Evolutionary conservation across 2,329 filamentous ascomycete species (phyloP).

Genomic region (Claviceps purpurea): DNA sequence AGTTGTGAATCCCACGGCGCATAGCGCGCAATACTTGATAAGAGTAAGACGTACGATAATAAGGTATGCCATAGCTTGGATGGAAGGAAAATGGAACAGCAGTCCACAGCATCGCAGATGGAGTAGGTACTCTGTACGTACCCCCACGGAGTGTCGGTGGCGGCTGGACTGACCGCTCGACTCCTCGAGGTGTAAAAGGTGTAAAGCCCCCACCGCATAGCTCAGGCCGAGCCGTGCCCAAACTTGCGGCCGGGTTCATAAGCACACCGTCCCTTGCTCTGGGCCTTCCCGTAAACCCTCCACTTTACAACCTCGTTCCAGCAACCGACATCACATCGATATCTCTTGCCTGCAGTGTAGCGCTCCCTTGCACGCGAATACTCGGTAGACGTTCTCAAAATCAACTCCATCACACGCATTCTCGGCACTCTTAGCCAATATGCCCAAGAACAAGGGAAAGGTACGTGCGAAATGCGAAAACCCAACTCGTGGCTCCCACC

Average conservation of each 20-base stretch:
- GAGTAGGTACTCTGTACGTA: no score
- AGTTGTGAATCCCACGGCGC: no score
- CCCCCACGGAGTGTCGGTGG: no score
- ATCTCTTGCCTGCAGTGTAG: not conserved
- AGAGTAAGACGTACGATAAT: no score
- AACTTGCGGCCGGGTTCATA: not conserved
- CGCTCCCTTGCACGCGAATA: not conserved
- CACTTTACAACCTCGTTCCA: constrained; percentile 2
- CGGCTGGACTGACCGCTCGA: no score
- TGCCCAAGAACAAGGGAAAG: constrained; percentile 99
- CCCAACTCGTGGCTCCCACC: not conserved
- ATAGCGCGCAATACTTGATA: no score
- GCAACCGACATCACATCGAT: not conserved
- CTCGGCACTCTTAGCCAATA: constrained; percentile 27
- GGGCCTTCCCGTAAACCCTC: not conserved
- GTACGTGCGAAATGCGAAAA: constrained; percentile 36
- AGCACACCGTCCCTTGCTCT: not conserved
- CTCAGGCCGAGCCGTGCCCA: no score
- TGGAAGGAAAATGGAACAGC: no score
- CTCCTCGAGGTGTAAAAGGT: no score
- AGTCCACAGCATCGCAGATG: no score
- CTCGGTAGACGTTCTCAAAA: not conserved
- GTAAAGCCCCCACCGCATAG: not conserved
- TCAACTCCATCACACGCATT: not conserved
- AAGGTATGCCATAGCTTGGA: no score